Percentiles rank a stretch among this genome's conserved stretches.
Conservation (phyloP, 2,329 filamentous ascomycete species). For the Fusarium pseudonygamai region DNA sequence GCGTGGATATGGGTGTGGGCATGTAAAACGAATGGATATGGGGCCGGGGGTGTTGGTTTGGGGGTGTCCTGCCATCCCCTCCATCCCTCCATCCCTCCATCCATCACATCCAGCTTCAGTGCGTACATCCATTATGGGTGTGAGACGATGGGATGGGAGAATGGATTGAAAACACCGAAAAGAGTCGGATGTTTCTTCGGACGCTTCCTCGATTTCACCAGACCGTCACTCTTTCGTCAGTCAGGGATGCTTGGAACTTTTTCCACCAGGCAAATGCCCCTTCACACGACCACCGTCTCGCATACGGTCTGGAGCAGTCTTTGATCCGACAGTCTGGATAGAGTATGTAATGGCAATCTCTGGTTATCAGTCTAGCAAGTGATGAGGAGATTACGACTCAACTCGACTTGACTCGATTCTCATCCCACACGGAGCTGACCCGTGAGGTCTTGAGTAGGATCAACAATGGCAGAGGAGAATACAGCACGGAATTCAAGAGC, state of each 20-base stretch:
- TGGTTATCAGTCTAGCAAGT: conserved; percentile 5
- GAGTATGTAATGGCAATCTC: conserved; percentile 30
- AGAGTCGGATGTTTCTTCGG: conserved; percentile 10
- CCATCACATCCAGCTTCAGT: conserved; percentile 5
- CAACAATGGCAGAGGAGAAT: neutral
- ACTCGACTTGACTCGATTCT: neutral
- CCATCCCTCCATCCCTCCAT: conserved; percentile 4
- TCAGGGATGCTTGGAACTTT: conserved; percentile 20
- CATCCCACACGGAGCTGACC: conserved; percentile 4
- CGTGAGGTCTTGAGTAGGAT: neutral
- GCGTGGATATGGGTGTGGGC: conserved; percentile 7
- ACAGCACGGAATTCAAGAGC: neutral
- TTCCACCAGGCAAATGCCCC: conserved; percentile 6
- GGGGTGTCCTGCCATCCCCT: neutral
- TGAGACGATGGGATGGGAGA: conserved; percentile 16
- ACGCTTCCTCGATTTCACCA: conserved; percentile 9
- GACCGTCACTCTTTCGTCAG: neutral
- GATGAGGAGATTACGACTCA: conserved; percentile 10
- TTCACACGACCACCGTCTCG: conserved; percentile 20
- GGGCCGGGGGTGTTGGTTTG: neutral
- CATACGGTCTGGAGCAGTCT: conserved; percentile 34
- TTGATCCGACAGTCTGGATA: conserved; percentile 34
- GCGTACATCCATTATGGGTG: conserved; percentile 12
- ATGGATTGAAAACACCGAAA: conserved; percentile 33
- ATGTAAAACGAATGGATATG: neutral